Base-by-base conservation (phyloP, 345 rosid species). In the Limnanthes douglasii region DNA sequence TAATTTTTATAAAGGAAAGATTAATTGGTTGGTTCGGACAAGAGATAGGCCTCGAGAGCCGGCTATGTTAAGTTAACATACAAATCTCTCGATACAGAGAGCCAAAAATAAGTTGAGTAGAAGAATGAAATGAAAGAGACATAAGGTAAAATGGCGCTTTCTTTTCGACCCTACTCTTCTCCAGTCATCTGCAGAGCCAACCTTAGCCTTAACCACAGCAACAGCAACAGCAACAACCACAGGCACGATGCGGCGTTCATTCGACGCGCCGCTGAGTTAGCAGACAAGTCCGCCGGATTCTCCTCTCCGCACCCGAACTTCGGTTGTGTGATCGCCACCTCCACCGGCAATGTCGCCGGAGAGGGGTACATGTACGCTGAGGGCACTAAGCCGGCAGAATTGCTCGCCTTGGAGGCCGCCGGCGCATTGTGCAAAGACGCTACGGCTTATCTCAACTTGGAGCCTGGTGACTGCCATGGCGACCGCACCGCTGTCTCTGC, bases 391-490 rank as follows among this genome's bases (percentile, higher is more conserved):
- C 79, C 97, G 0, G 95, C 95, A 0, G 92, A 88, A 65, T 46
- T 71, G 3, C 59, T 35, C 32, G 97, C 92, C 1, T 76, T 68
- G 18, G 93, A 79, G 64, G 70, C 78, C 5, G 84, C 81, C 13
- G 72, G 78, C 4, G 68, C 50, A 34, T 39, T 18, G 31, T 66
- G 70, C 31, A 55, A 56, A 44, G 86, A 79, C 47, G 72, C 76
- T 17, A 73, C 79, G 0, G 97, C 94, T 32, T 88, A 71, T 58
- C 56, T 88, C 16, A 88, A 79, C 45, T 45, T 83, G 80, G 94
- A 88, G 64, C 79, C 95, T 15, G 97, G 93, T 12, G 95, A 88
- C 50, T 88, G 94, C 62, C 81, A 83, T 45, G 95, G 92, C 21
- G 97, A 83, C 41, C 60, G 61, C 47, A 41, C 75, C 23, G 93